Percentiles rank a stretch among this genome's conserved stretches.
Conservation (phyloP, 306 rosid species). For the Citrullus colocynthis region DNA sequence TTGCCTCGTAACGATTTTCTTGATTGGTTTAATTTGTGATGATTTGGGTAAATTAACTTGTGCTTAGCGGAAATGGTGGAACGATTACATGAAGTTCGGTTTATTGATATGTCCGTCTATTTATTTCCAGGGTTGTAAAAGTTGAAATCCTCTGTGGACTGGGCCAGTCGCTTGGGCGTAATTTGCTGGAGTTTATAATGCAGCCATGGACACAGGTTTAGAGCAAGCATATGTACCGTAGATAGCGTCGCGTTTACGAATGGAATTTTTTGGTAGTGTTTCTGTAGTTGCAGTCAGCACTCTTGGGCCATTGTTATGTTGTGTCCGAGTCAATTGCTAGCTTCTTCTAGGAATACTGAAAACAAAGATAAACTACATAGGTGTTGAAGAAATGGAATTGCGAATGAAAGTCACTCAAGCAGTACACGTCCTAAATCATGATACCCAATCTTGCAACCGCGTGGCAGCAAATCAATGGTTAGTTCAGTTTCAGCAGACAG, state of each 20-base stretch:
- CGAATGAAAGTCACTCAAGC: constrained; percentile 85
- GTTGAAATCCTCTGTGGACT: constrained; percentile 6
- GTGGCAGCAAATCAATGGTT: constrained; percentile 99
- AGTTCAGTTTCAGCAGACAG: constrained; percentile 92
- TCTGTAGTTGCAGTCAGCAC: not conserved
- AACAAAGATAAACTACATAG: not conserved
- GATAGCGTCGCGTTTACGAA: not conserved
- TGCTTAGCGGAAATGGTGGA: not conserved
- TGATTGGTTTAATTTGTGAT: not conserved
- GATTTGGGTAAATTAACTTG: not conserved
- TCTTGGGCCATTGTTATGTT: not conserved
- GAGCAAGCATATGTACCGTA: not conserved
- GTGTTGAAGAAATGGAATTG: constrained; percentile 37
- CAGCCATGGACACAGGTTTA: constrained; percentile 3
- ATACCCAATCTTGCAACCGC: constrained; percentile 82
- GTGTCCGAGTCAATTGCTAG: not conserved
- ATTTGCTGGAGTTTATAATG: not conserved
- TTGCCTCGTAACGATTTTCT: not conserved
- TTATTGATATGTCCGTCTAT: not conserved
- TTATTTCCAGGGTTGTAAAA: not conserved
- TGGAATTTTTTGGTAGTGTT: not conserved
- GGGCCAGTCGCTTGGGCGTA: not conserved
- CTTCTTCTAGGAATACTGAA: not conserved
- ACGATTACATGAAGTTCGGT: not conserved
- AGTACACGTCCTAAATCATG: constrained; percentile 85